phyloP scores from a whole-genome alignment of 2,329 filamentous ascomycete species.

The Aureobasidium sp. region DNA sequence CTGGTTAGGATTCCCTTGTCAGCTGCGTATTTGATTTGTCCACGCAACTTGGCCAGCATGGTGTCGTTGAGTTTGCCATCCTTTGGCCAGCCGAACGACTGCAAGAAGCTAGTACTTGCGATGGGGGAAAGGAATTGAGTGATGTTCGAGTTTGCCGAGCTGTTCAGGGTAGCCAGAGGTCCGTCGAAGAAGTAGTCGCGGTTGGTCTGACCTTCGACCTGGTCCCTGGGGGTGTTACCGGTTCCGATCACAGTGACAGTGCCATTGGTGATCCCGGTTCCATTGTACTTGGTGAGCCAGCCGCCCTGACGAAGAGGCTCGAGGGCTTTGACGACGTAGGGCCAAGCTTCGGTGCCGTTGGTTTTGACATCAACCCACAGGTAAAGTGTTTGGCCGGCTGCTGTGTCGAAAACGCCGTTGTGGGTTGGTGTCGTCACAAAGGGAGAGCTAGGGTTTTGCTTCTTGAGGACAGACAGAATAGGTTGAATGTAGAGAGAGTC shows the following conservation, averaged over 20 bases:
- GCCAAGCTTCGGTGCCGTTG: constrained; percentile 48
- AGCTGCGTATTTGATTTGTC: constrained; percentile 49
- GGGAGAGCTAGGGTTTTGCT: constrained; percentile 48
- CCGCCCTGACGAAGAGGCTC: constrained; percentile 48
- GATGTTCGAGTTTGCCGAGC: constrained; percentile 36
- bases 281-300: constrained; percentile 49
- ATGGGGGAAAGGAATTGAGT: constrained; percentile 46
- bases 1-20: constrained; percentile 51
- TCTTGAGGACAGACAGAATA: constrained; percentile 48
- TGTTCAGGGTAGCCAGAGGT: constrained; percentile 41
- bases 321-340: constrained; percentile 49
- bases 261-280: constrained; percentile 37
- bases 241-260: constrained; percentile 58
- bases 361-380: constrained; percentile 58
- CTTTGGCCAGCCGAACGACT: constrained; percentile 34
- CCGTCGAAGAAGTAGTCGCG: constrained; percentile 58
- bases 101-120: constrained; percentile 46
- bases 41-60: constrained; percentile 45
- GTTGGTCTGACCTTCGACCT: constrained; percentile 39
- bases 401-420: constrained; percentile 57
- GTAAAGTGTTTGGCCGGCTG: constrained; percentile 51
- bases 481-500: constrained; percentile 54
- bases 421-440: constrained; percentile 44
- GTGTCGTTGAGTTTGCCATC: constrained; percentile 35
- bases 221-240: constrained; percentile 46